Evolutionary conservation across 1,284 basidiomycete genomes (phyloP), one percentile per base, ranked within the genome.

Genomic region (Cutaneotrichosporon sp.): DNA sequence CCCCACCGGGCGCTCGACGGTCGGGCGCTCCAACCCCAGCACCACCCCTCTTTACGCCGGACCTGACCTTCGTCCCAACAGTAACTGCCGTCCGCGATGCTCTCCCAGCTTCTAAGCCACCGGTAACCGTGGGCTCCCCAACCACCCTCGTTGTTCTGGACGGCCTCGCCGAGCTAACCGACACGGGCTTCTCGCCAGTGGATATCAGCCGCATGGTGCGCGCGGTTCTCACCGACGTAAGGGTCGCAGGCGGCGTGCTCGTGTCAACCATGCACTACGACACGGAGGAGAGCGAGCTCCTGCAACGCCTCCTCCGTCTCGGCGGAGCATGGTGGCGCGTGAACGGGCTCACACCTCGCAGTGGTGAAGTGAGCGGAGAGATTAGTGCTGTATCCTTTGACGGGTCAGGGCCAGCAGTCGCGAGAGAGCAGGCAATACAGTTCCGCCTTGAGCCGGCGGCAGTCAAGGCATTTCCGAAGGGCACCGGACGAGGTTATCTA

Each of bases 401-500:
- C 8, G 27, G 16, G 3, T 26, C 8, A 19, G 43, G 31, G 43
- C 27, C 39, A 12, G 32, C 25, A 16, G 32, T 32, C 7, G 12
- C 33, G 27, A 49, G 60, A 4, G 45, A 52, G 20, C 59, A 65
- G 27, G 68, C 72, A 3, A 52, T 76, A 9, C 75, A 76, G 55
- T 76, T 71, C 51, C 63, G 72, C 7, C 57, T 75, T 11, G 71
- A 72, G 45, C 55, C 65, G 11, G 67, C 53, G 7, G 67, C 64
- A 5, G 73, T 75, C 38, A 63, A 63, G 47, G 66, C 72, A 32
- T 76, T 76, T 48, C 61, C 72, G 0, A 76, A 76, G 60, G 75
- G 75, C 1, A 76, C 72, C 0, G 75, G 75, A 8, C 51, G 70
- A 35, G 75, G 75, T 14, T 75, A 70, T 53, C 60, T 76, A 22